Percentiles rank a stretch among this genome's conserved stretches.
These are phyloP conservation scores for Endoconidiophora polonica DNA, from an alignment of 2,329 filamentous ascomycete genomes.

Conservation along the genomic window DNA sequence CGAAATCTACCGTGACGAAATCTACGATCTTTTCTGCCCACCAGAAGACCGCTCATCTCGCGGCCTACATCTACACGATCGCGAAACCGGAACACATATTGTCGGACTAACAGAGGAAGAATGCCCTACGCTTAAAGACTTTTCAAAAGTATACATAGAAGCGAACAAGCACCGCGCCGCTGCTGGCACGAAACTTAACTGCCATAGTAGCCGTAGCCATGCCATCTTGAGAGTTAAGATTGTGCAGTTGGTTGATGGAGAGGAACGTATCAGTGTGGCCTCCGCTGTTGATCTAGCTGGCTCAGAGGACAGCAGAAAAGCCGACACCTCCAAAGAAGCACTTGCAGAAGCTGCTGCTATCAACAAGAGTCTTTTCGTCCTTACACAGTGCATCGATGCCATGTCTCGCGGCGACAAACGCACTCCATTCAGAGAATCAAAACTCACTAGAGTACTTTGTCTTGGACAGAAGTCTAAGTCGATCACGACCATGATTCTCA, in stretches of 20 bases:
- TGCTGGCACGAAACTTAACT: constrained; percentile 80
- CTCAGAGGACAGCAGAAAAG: constrained; percentile 87
- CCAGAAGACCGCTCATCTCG: constrained; percentile 71
- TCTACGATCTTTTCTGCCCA: constrained; percentile 77
- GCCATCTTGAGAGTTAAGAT: constrained; percentile 84
- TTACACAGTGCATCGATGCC: constrained; percentile 89
- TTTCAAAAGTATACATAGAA: constrained; percentile 77
- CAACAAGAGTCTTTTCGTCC: constrained; percentile 90
- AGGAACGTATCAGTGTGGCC: constrained; percentile 60
- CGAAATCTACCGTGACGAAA: constrained; percentile 94
- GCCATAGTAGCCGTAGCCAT: constrained; percentile 77
- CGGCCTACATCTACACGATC: constrained; percentile 69
- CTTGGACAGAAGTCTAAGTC: constrained; percentile 79
- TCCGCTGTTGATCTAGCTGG: constrained; percentile 91
- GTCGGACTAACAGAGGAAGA: constrained; percentile 70
- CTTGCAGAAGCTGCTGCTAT: constrained; percentile 92
- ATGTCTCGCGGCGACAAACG: constrained; percentile 60
- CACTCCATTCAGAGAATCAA: constrained; percentile 86
- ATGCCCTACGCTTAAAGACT: constrained; percentile 75
- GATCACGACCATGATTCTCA: constrained; percentile 90
- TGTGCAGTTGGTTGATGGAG: constrained; percentile 53
- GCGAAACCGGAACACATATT: constrained; percentile 72
- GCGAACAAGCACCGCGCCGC: constrained; percentile 83
- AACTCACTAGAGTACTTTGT: constrained; percentile 90
- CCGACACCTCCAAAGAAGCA: constrained; percentile 82